phyloP scores from a whole-genome alignment of 73 alveolate species.

The Effrenium voratum region DNA sequence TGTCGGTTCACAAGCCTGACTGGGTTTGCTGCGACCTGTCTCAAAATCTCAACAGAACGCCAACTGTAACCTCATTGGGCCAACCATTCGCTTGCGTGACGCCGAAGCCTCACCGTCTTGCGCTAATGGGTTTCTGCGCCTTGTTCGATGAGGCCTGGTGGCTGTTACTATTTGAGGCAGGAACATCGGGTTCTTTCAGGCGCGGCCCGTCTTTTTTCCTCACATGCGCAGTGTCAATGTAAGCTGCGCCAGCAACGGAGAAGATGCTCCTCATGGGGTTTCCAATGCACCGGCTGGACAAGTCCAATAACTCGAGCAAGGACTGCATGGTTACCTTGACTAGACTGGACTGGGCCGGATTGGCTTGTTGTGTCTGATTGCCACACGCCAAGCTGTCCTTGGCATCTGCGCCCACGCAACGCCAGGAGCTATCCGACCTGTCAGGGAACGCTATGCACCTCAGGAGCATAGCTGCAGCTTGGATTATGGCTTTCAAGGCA shows the following conservation, averaged over 20 bases:
- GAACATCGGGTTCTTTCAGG: background rate
- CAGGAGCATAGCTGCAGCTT: background rate
- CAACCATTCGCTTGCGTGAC: background rate
- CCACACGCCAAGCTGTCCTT: no score
- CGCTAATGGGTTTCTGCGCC: background rate
- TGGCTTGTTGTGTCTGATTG: no score
- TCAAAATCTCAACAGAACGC: background rate
- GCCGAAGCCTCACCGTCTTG: background rate
- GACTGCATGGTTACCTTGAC: background rate
- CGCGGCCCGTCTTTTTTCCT: background rate
- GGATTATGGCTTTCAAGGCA: background rate
- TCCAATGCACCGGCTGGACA: background rate
- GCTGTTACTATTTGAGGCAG: background rate
- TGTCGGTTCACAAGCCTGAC: background rate
- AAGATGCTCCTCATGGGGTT: background rate
- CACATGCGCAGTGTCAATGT: no score
- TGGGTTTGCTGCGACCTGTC: background rate
- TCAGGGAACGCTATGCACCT: slow-evolving; percentile 13
- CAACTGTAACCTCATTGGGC: background rate
- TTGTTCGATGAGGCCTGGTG: no score
- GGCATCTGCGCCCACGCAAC: no score
- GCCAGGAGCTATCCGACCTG: background rate
- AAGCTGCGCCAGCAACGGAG: slow-evolving; percentile 1
- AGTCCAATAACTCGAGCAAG: background rate
- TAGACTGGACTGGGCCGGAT: background rate